Conservation (phyloP, 768 basidiomycete species). For the Phylloporus rhodoxanthus region DNA sequence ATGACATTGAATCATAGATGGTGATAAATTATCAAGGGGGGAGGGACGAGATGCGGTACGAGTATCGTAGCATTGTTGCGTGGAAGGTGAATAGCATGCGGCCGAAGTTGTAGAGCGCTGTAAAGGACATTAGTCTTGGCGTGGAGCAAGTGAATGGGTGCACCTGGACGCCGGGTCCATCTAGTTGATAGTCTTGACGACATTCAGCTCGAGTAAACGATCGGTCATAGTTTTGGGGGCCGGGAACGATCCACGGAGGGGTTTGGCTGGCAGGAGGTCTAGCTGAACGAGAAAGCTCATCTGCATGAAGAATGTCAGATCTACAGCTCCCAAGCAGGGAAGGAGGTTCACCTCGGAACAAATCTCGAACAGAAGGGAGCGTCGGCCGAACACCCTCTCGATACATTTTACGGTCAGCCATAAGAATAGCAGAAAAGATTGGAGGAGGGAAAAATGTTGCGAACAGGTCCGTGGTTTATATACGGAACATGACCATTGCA, state of each 20-base stretch:
- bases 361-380: constrained; percentile 65
- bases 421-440: constrained; percentile 18
- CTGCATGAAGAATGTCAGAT: constrained; percentile 22
- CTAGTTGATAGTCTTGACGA: constrained; percentile 20
- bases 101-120: constrained; percentile 21
- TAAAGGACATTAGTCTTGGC: constrained; percentile 2
- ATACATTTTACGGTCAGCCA: constrained; percentile 24
- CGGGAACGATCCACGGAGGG: constrained; percentile 42
- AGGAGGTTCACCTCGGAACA: constrained; percentile 49
- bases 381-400: constrained; percentile 43
- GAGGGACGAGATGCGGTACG: constrained; percentile 16
- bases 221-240: constrained; percentile 27
- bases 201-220: constrained; percentile 22
- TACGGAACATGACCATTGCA: constrained; percentile 22
- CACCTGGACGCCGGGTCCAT: constrained; percentile 31
- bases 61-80: constrained; percentile 26
- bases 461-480: constrained; percentile 17
- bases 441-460: constrained; percentile 6
- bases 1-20: constrained; percentile 20
- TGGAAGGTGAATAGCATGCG: constrained; percentile 16
- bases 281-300: constrained; percentile 43
- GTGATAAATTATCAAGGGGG: constrained; percentile 19
- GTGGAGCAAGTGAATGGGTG: background rate
- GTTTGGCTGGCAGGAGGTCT: constrained; percentile 34
- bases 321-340: background rate